These are phyloP conservation scores for Ophiostoma sp. DNA, from an alignment of 2,329 filamentous ascomycete genomes.

Conservation along the genomic window DNA sequence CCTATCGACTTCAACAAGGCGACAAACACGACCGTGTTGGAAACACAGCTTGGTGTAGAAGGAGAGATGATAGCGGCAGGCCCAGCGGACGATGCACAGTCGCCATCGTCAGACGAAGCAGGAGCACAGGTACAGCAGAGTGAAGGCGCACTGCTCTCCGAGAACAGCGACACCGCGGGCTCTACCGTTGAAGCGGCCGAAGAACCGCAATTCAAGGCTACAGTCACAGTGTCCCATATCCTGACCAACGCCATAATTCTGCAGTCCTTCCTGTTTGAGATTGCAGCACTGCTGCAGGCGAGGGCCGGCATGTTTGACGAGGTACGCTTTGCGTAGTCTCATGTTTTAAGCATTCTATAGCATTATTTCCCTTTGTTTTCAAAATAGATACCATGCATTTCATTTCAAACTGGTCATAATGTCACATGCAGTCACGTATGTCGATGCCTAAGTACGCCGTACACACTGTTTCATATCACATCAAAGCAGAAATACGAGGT, in stretches of 20 bases:
- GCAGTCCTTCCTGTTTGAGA: slow-evolving; percentile 73
- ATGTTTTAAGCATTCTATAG: neutral
- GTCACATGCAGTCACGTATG: neutral
- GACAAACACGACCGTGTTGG: neutral
- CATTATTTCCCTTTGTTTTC: neutral
- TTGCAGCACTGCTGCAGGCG: slow-evolving; percentile 69
- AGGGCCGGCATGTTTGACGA: slow-evolving; percentile 72
- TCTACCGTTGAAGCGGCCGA: neutral
- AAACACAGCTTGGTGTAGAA: neutral
- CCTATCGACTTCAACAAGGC: slow-evolving; percentile 1
- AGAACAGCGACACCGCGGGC: slow-evolving; percentile 25
- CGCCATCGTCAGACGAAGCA: neutral
- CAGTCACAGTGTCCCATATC: slow-evolving; percentile 68
- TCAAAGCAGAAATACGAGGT: neutral
- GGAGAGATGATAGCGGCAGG: neutral
- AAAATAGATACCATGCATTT: slow-evolving; percentile 13
- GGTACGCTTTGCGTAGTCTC: slow-evolving; percentile 52
- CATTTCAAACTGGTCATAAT: neutral
- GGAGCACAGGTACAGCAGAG: neutral
- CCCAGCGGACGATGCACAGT: neutral
- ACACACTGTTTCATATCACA: neutral
- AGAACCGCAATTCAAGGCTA: slow-evolving; percentile 33
- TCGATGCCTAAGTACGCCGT: neutral
- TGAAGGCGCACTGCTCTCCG: slow-evolving; percentile 19
- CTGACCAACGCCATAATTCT: slow-evolving; percentile 74